These are phyloP conservation scores for Penicillium pancosmium DNA, from an alignment of 495 filamentous ascomycete species.

Conservation along the genomic window DNA sequence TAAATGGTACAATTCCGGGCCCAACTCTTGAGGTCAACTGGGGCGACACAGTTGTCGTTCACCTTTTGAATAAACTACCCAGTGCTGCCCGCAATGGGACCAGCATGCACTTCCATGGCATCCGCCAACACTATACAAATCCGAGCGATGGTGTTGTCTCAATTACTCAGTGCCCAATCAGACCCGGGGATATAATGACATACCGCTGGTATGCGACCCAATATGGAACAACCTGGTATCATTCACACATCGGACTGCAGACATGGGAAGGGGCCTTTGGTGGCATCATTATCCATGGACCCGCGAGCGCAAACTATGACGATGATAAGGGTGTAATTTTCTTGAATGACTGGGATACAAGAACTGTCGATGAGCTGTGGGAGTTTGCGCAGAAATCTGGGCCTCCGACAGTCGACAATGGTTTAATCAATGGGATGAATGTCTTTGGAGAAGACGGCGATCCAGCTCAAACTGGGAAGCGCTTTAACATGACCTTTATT, in stretches of 20 bases:
- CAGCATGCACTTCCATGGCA: conserved; percentile 53
- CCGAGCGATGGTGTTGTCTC: conserved; percentile 65
- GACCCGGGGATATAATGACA: conserved; percentile 61
- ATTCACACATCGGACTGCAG: conserved; percentile 70
- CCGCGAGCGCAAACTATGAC: conserved; percentile 65
- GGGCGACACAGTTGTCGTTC: conserved; percentile 71
- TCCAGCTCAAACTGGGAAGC: conserved; percentile 35
- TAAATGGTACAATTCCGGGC: conserved; percentile 69
- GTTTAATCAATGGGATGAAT: conserved; percentile 56
- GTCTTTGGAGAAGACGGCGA: conserved; percentile 32
- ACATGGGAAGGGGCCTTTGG: conserved; percentile 46
- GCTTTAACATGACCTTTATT: conserved; percentile 38
- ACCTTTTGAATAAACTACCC: conserved; percentile 69
- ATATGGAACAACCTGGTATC: conserved; percentile 79
- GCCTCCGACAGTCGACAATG: conserved; percentile 40
- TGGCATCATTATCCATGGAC: conserved; percentile 39
- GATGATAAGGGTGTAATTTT: conserved; percentile 62
- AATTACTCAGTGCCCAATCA: conserved; percentile 68
- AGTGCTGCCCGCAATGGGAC: conserved; percentile 66
- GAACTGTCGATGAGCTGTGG: conserved; percentile 24
- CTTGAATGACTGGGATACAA: conserved; percentile 61
- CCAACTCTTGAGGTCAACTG: conserved; percentile 62
- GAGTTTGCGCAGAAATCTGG: conserved; percentile 10
- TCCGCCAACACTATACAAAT: conserved; percentile 50
- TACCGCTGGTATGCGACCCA: conserved; percentile 76